Conservation (phyloP, 495 filamentous ascomycete species). For the Neurospora sp. region DNA sequence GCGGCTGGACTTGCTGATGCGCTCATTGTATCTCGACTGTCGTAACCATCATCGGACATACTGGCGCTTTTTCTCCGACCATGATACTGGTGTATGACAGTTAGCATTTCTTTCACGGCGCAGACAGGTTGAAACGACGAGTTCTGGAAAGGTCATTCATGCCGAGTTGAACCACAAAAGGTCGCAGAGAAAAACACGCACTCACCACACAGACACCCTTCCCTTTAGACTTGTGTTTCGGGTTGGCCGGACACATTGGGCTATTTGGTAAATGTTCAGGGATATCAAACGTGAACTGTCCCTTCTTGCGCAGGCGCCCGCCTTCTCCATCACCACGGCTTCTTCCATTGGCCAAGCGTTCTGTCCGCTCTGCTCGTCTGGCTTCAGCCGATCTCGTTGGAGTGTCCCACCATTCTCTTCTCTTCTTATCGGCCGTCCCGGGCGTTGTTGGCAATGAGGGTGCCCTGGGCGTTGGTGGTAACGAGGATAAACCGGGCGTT, state of each 20-base stretch:
- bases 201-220: constrained; percentile 44
- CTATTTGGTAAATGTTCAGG: constrained; percentile 57
- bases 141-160: not conserved
- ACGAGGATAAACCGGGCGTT: not conserved
- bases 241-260: constrained; percentile 53
- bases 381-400: not conserved
- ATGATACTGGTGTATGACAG: not conserved
- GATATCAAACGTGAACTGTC: constrained; percentile 41
- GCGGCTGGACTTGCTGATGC: not conserved
- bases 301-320: constrained; percentile 3
- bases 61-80: not conserved
- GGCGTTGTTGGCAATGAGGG: not conserved
- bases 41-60: not conserved
- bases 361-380: not conserved
- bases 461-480: not conserved
- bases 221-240: constrained; percentile 40
- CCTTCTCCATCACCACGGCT: not conserved
- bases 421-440: not conserved
- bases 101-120: not conserved
- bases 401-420: constrained; percentile 13
- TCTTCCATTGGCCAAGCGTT: not conserved
- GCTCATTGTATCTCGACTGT: not conserved
- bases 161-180: not conserved
- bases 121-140: not conserved
- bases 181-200: not conserved